Evolutionary conservation across 352 stramenopile genomes (phyloP), one percentile per base, ranked within the genome.

Genomic region (Hyaloperonospora brassicae): DNA sequence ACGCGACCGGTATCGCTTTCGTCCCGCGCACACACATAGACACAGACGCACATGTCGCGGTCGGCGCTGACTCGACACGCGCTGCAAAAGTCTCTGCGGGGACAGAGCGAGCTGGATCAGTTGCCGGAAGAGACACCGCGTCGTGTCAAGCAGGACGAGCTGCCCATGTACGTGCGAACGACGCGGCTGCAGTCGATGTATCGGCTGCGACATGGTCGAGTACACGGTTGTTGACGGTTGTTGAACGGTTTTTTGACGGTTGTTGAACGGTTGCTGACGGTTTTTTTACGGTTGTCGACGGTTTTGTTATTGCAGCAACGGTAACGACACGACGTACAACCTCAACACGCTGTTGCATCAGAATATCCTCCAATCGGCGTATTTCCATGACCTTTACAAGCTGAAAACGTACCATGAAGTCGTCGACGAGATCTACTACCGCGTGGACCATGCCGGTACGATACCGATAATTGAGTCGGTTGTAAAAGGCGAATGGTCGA

Each of bases 361-460:
- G 49, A 98, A 97, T 61, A 97, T 98, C 47, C 72, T 97, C 46
- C 78, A 97, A 54, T 97, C 86, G 48, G 76, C 85, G 11, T 99
- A 99, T 64, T 98, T 98, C 66, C 81, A 89, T 52, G 89, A 94
- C 44, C 87, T 97, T 17, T 98, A 88, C 68, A 86, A 88, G 34
- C 69, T 89, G 42, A 84, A 95, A 66, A 98, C 96, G 50, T 98
- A 98, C 65, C 95, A 98, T 62, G 86, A 98, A 74, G 91, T 98
- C n/a, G 84, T 95, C 47, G 87, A 96, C 50, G 89, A 97, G 71
- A 95, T 97, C 55, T 95, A 94, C 62, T 87, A 92, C 65, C 80
- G 80, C 27, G 83, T 93, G 10, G 79, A 89, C 45, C 80, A 91
- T 68, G 83, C 80, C 25, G 79, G 77, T 86, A 52, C 8, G 36